Percentiles rank a stretch among this genome's conserved stretches.
Evolutionary conservation across 148 eudicot genomes (phyloP).

Genomic region (Fagopyrum tataricum): DNA sequence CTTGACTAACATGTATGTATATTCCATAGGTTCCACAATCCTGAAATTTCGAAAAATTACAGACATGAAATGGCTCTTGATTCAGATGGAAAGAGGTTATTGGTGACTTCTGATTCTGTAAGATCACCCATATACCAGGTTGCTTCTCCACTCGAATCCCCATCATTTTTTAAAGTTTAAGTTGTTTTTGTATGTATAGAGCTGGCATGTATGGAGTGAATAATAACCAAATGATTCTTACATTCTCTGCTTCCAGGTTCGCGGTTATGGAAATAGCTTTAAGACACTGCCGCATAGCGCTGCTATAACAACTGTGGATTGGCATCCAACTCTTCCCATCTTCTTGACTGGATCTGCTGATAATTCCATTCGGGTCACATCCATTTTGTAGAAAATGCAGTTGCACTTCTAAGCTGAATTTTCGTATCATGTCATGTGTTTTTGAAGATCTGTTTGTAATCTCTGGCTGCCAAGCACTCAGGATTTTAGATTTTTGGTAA

Average conservation of each 20-base stretch:
- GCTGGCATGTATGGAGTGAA: neutral
- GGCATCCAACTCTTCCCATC: conserved; percentile 61
- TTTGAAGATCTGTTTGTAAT: neutral
- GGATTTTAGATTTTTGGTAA: neutral
- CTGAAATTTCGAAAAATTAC: conserved; percentile 23
- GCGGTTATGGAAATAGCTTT: conserved; percentile 26
- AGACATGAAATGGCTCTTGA: conserved; percentile 86
- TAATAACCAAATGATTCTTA: neutral
- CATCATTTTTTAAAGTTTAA: too few species aligned
- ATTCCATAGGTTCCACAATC: conserved; percentile 44
- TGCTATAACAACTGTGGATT: conserved; percentile 42
- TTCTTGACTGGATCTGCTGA: conserved; percentile 63
- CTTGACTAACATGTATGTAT: neutral
- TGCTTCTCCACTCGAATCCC: conserved; percentile 1
- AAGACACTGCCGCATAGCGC: conserved; percentile 36
- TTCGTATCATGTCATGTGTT: neutral
- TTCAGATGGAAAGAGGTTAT: conserved; percentile 69
- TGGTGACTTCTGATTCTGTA: conserved; percentile 77
- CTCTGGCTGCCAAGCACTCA: neutral
- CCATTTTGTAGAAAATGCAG: conserved; percentile 22
- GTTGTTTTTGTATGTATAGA: too few species aligned
- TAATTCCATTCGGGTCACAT: conserved; percentile 57
- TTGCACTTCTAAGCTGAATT: neutral
- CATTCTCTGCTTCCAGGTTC: conserved; percentile 32
- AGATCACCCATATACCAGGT: conserved; percentile 96